Base-by-base conservation (phyloP, 805 yeast species). In the Candida cerambycidarum region DNA sequence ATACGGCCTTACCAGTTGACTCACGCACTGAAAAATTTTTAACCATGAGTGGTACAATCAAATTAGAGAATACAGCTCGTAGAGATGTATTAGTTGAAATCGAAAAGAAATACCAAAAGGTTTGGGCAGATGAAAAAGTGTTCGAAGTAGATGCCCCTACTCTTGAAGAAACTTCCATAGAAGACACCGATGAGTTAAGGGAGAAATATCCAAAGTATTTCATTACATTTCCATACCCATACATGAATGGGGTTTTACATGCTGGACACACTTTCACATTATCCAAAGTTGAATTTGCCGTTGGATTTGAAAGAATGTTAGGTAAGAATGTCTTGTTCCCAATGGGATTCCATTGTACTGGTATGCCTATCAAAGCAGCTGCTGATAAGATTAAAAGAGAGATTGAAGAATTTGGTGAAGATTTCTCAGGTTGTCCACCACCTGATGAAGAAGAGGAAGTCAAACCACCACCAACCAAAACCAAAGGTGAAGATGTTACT, bases 281-380 rank as follows among this genome's bases (percentile, higher is more conserved):
- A 50, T 88, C 97, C 41, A 93, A 93, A 70, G 92, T 82, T 40
- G 99, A 93, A 65, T 93, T 84, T 62, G 83, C 90, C 35, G 75
- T 86, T 43, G 98, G 98, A 42, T 93, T 85, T 61, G 96, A 93
- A 73, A 82, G 97, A 69, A 85, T 93, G 92, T 78, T 78, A 59
- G 98, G 97, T 53, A 88, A 85, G 68, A 79, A 85, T 56, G 96
- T 97, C 28, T 72, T 90, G 47, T 93, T 88, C 71, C 98, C 99
- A 39, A 76, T 93, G 44, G 99, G 99, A 38, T 93, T 92, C 84
- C 99, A 93, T 69, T 93, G 99, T 78, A 93, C 99, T 27, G 99
- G 99, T 76, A 85, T 93, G 97, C 98, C 99, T 42, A 93, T 93
- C 63, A 76, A 81, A 62, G 92, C 98, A 21, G 79, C 96, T 58